phyloP scores from a whole-genome alignment of 2,329 filamentous ascomycete genomes.

The Coniosporium tulheliwenetii region DNA sequence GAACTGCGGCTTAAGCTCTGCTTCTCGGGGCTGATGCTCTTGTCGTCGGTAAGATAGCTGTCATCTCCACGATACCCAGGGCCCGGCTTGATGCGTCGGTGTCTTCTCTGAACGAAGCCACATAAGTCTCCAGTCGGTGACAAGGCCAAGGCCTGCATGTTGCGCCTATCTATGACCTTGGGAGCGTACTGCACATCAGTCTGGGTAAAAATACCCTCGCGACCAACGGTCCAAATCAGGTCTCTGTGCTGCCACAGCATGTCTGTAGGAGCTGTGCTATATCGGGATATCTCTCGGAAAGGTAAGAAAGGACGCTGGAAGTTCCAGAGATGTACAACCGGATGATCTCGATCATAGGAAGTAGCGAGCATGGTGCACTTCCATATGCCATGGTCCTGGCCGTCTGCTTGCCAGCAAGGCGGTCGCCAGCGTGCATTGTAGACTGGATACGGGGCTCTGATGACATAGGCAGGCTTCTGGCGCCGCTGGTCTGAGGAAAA shows the following conservation, averaged over 20 bases:
- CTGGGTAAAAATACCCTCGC: slow-evolving; percentile 45
- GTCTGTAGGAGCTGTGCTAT: slow-evolving; percentile 39
- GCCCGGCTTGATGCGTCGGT: slow-evolving; percentile 17
- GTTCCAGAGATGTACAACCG: slow-evolving; percentile 49
- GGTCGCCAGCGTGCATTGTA: slow-evolving; percentile 48
- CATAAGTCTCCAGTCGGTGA: slow-evolving; percentile 41
- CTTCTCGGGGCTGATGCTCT: slow-evolving; percentile 29
- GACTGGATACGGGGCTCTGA: slow-evolving; percentile 46
- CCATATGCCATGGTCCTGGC: slow-evolving; percentile 34
- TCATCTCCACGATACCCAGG: slow-evolving; percentile 13
- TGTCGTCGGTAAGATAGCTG: slow-evolving; percentile 16
- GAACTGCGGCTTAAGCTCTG: slow-evolving; percentile 32
- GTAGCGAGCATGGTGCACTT: slow-evolving; percentile 48
- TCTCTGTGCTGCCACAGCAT: slow-evolving; percentile 50
- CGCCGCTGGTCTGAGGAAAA: slow-evolving; percentile 39
- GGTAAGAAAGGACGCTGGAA: slow-evolving; percentile 46
- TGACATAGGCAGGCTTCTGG: slow-evolving; percentile 41
- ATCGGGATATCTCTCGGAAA: slow-evolving; percentile 43
- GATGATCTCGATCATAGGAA: slow-evolving; percentile 45
- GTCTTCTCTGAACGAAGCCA: slow-evolving; percentile 37
- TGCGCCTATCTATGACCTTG: slow-evolving; percentile 41
- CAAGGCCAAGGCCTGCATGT: slow-evolving; percentile 39
- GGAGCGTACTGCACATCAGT: slow-evolving; percentile 44
- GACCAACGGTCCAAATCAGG: slow-evolving; percentile 47
- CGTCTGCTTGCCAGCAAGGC: slow-evolving; percentile 37